Base-by-base conservation (phyloP, 1,284 basidiomycete species). In the Cryptococcus sp. region DNA sequence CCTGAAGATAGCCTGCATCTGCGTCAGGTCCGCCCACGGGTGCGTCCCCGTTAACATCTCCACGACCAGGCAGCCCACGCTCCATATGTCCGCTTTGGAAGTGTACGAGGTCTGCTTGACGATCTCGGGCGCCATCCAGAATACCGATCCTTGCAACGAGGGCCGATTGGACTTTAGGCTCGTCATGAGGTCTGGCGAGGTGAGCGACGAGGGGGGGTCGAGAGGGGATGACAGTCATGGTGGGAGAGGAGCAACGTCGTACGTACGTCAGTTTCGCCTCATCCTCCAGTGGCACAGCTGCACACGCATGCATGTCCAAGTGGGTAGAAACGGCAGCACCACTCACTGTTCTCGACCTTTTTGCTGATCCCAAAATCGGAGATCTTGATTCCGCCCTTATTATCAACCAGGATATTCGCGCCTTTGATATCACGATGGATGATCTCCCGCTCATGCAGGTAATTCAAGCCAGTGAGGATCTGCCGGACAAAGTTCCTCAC, bases 321-420 rank as follows among this genome's bases (percentile, higher is more conserved):
- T 7, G 45, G 8, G 7, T 13, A 11, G 40, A 44, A 51, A 39
- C 15, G 23, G 11, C 15, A 10, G 11, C 15, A 10, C n/a, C 8
- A 86, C 91, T 80, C 70, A 93, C 92, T 92, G 74, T 90, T 91
- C 76, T 97, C 93, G 38, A 93, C 90, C 79, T 96, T 96, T 82
- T 99, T 99, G 20, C 92, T 95, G 70, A 99, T 98, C 65, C 96
- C 96, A 71, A 99, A 99, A 79, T 99, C 96, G 5, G 91, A 94
- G 47, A 99, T 98, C 80, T 99, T 99, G 82, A 98, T 89, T 11
- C 93, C 93, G 8, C 94, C 93, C 78, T 96, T 97, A 82, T 98
- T 98, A 78, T 99, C 95, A 13, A 98, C 94, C 55, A 99, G 85
- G 59, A 99, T 96, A 75, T 99, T 98, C 45, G 91, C 95, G 23